Base-by-base conservation (phyloP, 2,329 filamentous ascomycete genomes). In the Hymenoscyphus fructigenus region DNA sequence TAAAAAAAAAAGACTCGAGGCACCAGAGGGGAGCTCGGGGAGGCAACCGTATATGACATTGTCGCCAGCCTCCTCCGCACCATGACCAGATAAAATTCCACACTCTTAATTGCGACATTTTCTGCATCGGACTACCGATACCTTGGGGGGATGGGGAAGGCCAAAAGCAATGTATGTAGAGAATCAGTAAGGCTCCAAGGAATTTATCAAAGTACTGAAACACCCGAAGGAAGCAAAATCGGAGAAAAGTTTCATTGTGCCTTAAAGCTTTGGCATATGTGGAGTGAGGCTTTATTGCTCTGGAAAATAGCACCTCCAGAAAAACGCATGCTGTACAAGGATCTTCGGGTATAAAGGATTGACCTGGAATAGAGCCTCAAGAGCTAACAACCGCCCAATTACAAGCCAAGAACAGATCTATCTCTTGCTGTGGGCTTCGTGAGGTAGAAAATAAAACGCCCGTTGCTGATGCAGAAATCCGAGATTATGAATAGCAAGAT, bases 371-470 rank as follows among this genome's bases (percentile, higher is more conserved):
- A 50, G 17, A 50, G 20, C n/a, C 44, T 7, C 10, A 6, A 50
- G 34, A 10, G 20, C 44, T 12, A 12, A 50, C 44, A 50, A 50
- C 44, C 44, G 44, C 44, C 7, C 41, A 47, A 50, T 26, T 26
- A 50, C 44, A 50, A 50, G 44, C 44, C 44, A 23, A 50, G 44
- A 50, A 23, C 44, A 50, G 26, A 12, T 50, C 44, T 50, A 50
- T 50, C 44, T 50, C 12, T 50, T 50, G 44, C 26, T 23, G 10
- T 20, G 9, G 44, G 20, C 44, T 50, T 32, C 29, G 28, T n/a
- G 29, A 6, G 15, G 32, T 26, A 38, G 15, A 41, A 59, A 59
- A 59, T 28, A 34, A 32, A 61, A 61, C 59, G 59, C 59, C 59
- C 17, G 9, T 41, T 61, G 47, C 41, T 55, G 41, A 61, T 61